These are phyloP conservation scores for Medakamo hakoo DNA, from an alignment of 139 green algal genomes.

Conservation along the genomic window DNA sequence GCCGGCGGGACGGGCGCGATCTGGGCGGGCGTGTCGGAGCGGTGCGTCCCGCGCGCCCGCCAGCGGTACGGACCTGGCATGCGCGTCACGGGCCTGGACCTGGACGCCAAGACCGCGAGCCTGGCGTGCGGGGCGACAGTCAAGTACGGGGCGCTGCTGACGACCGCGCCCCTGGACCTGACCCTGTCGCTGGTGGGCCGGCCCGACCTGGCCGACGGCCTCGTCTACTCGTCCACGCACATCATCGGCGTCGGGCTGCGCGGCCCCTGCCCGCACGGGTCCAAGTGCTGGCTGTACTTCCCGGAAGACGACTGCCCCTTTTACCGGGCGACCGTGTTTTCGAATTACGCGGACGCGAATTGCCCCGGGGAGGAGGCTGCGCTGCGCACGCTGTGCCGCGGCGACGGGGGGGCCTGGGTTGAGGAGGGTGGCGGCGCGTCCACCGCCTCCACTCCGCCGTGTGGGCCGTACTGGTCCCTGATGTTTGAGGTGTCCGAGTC, in stretches of 20 bases:
- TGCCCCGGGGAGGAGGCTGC: constrained; percentile 34
- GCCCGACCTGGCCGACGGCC: constrained; percentile 42
- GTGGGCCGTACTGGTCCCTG: constrained; percentile 76
- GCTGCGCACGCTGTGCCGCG: constrained; percentile 58
- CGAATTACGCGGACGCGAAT: constrained; percentile 72
- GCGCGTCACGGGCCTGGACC: constrained; percentile 47
- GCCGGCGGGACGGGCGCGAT: constrained; percentile 72
- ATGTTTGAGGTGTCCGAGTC: constrained; percentile 85
- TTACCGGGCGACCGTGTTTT: constrained; percentile 81
- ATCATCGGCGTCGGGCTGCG: constrained; percentile 61
- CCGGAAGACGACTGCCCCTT: constrained; percentile 78
- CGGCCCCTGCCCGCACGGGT: constrained; percentile 52
- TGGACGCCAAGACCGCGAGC: constrained; percentile 36
- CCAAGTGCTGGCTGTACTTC: constrained; percentile 91
- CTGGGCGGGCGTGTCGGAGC: constrained; percentile 72
- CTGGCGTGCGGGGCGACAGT: constrained; percentile 27
- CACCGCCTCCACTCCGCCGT: not conserved
- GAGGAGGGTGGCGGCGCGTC: not conserved
- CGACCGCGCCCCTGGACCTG: constrained; percentile 66
- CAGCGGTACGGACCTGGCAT: constrained; percentile 46
- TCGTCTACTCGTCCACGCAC: constrained; percentile 62
- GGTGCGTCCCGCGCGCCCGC: constrained; percentile 51
- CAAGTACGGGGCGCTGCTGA: constrained; percentile 48
- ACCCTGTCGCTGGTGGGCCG: constrained; percentile 48
- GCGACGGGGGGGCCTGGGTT: constrained; percentile 24